Conservation (phyloP, 139 green algal species). For the Microglena sp. region DNA sequence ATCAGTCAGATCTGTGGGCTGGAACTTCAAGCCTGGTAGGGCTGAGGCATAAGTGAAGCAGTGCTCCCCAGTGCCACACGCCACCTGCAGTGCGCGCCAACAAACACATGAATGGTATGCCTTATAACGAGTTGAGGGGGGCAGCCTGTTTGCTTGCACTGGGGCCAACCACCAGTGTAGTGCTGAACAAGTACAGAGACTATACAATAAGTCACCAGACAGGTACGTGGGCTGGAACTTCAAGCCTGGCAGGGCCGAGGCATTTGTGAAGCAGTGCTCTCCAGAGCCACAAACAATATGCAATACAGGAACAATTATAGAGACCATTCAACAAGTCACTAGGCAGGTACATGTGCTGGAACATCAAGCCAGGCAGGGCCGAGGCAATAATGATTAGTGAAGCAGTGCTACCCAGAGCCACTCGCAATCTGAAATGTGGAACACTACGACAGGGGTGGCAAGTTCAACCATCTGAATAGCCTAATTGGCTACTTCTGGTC, state of each 20-base stretch:
- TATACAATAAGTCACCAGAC: slow-evolving; percentile 12
- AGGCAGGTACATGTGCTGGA: slow-evolving; percentile 32
- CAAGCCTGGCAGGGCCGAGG: slow-evolving; percentile 14
- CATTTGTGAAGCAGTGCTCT: slow-evolving; percentile 38
- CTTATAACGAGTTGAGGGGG: no score
- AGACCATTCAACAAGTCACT: slow-evolving; percentile 13
- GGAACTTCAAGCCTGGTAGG: slow-evolving; percentile 23
- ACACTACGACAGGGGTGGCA: no score
- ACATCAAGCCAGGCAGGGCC: slow-evolving; percentile 17
- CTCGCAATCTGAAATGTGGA: no score
- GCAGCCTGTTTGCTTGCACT: no score
- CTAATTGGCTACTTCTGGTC: no score
- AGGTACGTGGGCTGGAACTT: slow-evolving; percentile 36
- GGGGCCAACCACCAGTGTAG: no score
- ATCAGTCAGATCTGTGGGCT: slow-evolving; percentile 30
- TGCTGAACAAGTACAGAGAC: no score
- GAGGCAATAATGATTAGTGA: slow-evolving; percentile 27
- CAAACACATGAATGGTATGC: no score
- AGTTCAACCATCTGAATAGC: no score
- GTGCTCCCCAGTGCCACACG: slow-evolving; percentile 44
- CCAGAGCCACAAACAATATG: slow-evolving; percentile 40
- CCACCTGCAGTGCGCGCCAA: slow-evolving; percentile 27
- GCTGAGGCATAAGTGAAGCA: slow-evolving; percentile 19
- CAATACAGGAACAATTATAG: no score
- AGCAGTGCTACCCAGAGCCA: no score